A percentile compares a stretch with the other conserved stretches of the same genome.
Conservation (phyloP, 805 yeast genomes). For the Candida maltosa region DNA sequence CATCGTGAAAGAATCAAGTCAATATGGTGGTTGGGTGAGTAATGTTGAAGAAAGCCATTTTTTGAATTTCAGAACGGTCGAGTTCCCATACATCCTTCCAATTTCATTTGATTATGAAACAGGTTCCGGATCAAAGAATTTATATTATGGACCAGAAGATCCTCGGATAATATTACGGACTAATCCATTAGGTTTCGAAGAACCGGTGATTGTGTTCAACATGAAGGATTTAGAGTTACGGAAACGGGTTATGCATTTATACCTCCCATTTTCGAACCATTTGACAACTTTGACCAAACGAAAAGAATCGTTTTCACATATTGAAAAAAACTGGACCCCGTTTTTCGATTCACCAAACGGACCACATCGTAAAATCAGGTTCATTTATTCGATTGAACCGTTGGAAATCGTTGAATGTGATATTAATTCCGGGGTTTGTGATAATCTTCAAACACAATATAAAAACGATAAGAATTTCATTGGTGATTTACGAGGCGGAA, state of each 20-base stretch:
- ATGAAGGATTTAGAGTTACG: conserved; percentile 7
- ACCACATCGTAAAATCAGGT: conserved; percentile 13
- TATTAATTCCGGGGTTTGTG: conserved; percentile 24
- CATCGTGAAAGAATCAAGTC: conserved; percentile 9
- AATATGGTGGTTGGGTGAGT: conserved; percentile 15
- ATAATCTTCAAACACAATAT: conserved; percentile 17
- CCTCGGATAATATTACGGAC: conserved; percentile 20
- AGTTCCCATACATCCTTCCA: conserved; percentile 13
- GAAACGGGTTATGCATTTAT: conserved; percentile 27
- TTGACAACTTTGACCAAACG: conserved; percentile 18
- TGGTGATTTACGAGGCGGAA: conserved; percentile 37
- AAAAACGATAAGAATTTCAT: conserved; percentile 16
- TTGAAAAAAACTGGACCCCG: conserved; percentile 42
- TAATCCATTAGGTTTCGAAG: conserved; percentile 23
- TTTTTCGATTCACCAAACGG: conserved; percentile 14
- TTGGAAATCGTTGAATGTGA: conserved; percentile 28
- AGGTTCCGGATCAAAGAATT: conserved; percentile 10
- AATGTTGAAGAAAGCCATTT: conserved; percentile 8
- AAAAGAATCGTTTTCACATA: conserved; percentile 6
- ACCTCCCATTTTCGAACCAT: conserved; percentile 25
- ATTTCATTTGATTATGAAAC: conserved; percentile 13
- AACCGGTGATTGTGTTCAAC: conserved; percentile 23
- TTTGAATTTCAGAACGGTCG: conserved; percentile 12
- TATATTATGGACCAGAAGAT: conserved; percentile 25
- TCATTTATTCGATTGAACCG: conserved; percentile 24